Percentiles rank a stretch among this genome's conserved stretches.
These are phyloP conservation scores for Boletus bicolor DNA, from an alignment of 768 basidiomycete genomes.

Conservation along the genomic window DNA sequence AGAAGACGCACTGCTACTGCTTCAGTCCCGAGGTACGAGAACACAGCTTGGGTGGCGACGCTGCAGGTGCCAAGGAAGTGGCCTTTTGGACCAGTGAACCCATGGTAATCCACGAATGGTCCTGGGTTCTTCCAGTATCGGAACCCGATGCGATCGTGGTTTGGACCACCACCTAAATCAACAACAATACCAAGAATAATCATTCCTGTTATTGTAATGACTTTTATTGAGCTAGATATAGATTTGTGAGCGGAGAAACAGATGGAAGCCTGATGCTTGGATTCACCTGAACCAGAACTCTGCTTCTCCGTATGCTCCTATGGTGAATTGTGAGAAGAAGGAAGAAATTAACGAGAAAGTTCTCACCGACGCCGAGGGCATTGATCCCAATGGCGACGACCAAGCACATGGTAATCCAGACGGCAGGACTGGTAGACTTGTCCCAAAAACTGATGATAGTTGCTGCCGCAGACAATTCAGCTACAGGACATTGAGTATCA, in stretches of 20 bases:
- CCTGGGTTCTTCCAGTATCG: slow-evolving; percentile 54
- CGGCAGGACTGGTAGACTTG: slow-evolving; percentile 37
- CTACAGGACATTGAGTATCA: slow-evolving; percentile 20
- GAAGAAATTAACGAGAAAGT: background rate
- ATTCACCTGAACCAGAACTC: slow-evolving; percentile 48
- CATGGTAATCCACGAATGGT: slow-evolving; percentile 46
- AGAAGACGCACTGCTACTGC: slow-evolving; percentile 37
- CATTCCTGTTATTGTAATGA: slow-evolving; percentile 44
- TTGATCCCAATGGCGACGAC: slow-evolving; percentile 50
- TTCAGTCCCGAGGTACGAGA: slow-evolving; percentile 60
- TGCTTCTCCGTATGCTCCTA: slow-evolving; percentile 43
- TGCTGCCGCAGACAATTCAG: slow-evolving; percentile 50
- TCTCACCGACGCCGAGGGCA: slow-evolving; percentile 37
- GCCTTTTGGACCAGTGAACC: slow-evolving; percentile 42
- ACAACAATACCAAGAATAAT: slow-evolving; percentile 46
- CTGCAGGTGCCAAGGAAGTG: slow-evolving; percentile 51
- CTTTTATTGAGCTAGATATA: slow-evolving; percentile 45
- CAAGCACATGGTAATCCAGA: slow-evolving; percentile 53
- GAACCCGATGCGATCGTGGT: slow-evolving; percentile 48
- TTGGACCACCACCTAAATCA: slow-evolving; percentile 55
- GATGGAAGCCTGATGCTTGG: background rate
- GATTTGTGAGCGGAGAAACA: background rate
- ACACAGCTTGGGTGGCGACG: slow-evolving; percentile 56
- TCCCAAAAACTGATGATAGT: slow-evolving; percentile 51
- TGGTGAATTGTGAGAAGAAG: background rate